Evolutionary conservation across 2,329 filamentous ascomycete genomes (phyloP).

Genomic region (Chlorencoelia australis): DNA sequence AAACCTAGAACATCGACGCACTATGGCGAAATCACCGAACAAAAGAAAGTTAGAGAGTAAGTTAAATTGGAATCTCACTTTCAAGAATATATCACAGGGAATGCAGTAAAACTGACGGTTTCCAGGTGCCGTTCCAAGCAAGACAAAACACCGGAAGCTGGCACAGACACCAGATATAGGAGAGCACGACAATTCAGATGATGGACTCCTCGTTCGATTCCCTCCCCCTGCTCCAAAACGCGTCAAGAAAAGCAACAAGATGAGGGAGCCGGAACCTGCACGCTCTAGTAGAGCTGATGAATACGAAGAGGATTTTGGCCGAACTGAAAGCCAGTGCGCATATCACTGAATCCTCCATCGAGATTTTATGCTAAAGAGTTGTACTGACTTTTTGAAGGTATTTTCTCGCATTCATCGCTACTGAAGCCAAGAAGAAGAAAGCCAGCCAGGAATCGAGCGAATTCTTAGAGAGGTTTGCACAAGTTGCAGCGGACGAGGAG

Average conservation of each 20-base stretch:
- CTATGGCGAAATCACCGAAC: neutral
- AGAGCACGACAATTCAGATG: neutral
- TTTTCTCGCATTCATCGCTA: neutral
- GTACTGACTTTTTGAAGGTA: slow-evolving; percentile 5
- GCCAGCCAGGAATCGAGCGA: too few relatives aligned
- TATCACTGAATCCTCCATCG: neutral
- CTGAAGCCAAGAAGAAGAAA: slow-evolving; percentile 2
- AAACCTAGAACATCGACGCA: too few relatives aligned
- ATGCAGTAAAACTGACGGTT: neutral
- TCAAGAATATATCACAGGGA: too few relatives aligned
- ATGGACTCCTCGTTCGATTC: neutral
- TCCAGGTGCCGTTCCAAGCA: neutral
- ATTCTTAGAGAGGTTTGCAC: slow-evolving; percentile 1
- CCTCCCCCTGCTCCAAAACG: neutral
- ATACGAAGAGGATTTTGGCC: slow-evolving; percentile 20
- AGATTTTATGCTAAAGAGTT: neutral
- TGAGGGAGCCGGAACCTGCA: neutral
- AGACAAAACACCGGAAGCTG: neutral
- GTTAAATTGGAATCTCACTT: neutral
- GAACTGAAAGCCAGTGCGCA: slow-evolving; percentile 21
- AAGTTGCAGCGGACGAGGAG: slow-evolving; percentile 2
- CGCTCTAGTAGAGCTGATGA: slow-evolving; percentile 11
- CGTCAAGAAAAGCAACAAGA: neutral
- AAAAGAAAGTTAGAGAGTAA: slow-evolving; percentile 2
- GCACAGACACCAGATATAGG: neutral